Base-by-base conservation (phyloP, 164 flowering plant species). In the Aristolochia californica region DNA sequence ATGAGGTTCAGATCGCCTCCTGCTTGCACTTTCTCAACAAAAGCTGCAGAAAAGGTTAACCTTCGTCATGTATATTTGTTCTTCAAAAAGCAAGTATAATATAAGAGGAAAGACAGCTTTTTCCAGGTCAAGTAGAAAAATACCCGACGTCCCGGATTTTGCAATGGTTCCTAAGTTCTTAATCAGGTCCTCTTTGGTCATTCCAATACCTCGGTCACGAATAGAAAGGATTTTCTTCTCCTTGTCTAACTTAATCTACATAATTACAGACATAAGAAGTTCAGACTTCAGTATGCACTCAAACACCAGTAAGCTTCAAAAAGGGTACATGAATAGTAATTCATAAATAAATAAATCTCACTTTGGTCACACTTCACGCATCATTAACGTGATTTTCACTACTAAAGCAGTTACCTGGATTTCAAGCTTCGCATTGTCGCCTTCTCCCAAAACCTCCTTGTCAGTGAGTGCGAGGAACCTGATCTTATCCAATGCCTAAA, bases 131-230 rank as follows among this genome's bases (percentile, higher is more conserved):
- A 20, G 0, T 51, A 45, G 25, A 61, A 45, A 53, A 13, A 45
- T 72, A 89, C 97, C 97, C 71, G 97, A 89, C 60, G 98, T 93
- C 76, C 98, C 98, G 60, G 99, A 93, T 54, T 89, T 93, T 3
- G 99, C 99, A 23, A 93, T 93, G 56, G 99, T 93, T 50, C 99
- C 99, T 68, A 93, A 72, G 75, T 93, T 93, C 82, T 93, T 93
- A 62, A 89, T 84, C 43, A 93, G 74, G 75, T 93, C 99, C 67
- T 93, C 97, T 76, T 93, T 93, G 21, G 99, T 93, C 99, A 93
- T 93, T 28, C 99, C 99, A 21, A 89, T 79, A 73, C 99, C 99
- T 64, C 90, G 80, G 61, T 93, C 99, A 7, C 97, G 88, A 61
- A 93, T 87, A 0, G 99, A 85, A 21, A 93, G 80, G 22, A 85